Evolutionary conservation across 495 filamentous ascomycete genomes (phyloP).

Genomic region (Aspergillus biplanus): DNA sequence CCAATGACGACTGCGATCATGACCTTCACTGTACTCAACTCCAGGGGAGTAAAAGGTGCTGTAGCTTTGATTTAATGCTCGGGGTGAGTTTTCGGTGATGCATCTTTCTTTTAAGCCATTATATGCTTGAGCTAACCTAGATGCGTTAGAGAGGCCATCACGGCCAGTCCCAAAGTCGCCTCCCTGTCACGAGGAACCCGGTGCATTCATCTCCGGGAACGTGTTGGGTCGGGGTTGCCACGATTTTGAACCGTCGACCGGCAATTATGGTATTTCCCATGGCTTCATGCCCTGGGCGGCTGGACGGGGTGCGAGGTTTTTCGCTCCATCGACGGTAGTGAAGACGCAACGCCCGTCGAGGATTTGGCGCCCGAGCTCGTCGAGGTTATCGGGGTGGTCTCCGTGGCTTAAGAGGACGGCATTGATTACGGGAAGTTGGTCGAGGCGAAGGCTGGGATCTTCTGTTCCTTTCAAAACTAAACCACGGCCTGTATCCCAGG

Average conservation of each 20-base stretch:
- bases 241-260: slow-evolving; percentile 8
- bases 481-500: slow-evolving; percentile 36
- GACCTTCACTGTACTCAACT: no score
- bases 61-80: no score
- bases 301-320: slow-evolving; percentile 44
- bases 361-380: slow-evolving; percentile 42
- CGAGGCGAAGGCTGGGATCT: slow-evolving; percentile 39
- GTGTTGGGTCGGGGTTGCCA: slow-evolving; percentile 7
- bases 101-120: no score
- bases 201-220: slow-evolving; percentile 12
- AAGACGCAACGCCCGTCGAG: slow-evolving; percentile 54
- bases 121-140: no score
- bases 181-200: slow-evolving; percentile 8
- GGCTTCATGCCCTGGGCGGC: slow-evolving; percentile 45
- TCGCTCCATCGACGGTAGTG: slow-evolving; percentile 53
- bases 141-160: slow-evolving; percentile 49
- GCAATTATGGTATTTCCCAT: slow-evolving; percentile 2
- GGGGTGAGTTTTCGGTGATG: no score
- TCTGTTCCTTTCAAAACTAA: slow-evolving; percentile 37
- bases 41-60: no score
- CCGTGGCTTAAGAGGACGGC: slow-evolving; percentile 58
- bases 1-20: no score
- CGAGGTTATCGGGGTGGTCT: slow-evolving; percentile 59
- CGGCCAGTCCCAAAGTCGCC: slow-evolving; percentile 41
- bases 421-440: slow-evolving; percentile 52